Base-by-base conservation (phyloP, 305 asterid species). In the Rubia tinctorum region DNA sequence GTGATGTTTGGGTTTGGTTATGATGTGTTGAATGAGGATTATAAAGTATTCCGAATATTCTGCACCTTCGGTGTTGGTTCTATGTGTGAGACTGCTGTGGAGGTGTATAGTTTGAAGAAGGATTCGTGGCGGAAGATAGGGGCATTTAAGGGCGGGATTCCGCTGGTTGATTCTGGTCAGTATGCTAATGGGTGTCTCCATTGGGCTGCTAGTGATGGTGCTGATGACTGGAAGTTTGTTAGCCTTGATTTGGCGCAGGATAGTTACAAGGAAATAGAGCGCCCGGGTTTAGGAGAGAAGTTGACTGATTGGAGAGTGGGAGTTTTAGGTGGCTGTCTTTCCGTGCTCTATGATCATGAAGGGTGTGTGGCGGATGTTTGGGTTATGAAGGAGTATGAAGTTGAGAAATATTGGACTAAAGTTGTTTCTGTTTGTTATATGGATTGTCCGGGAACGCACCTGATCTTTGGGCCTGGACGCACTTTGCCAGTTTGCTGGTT, bases 301-400 rank as follows among this genome's bases (percentile, higher is more conserved):
- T 20, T 51, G 17, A 25, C 39, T 45, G 74, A 73, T 3, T 71
- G 77, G 27, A 18, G 49, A 8, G 70, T 82, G 66, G 94, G 83
- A 5, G 88, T 84, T 68, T n/a, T 84, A 66, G 86, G 81, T 34
- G 89, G 77, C 12, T 74, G 81, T 59, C 49, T 89, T 56, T 78
- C 81, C 56, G 84, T 86, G 63, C 75, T 86, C 43, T 76, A 77
- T 73, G 51, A 77, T 68, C 61, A 64, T 43, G 42, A 18, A 3
- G 51, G 53, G 0, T 60, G 5, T 11, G 39, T 71, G 4, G 83
- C 72, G 0, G 87, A 78, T 71, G 15, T 82, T 66, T 90, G 96
- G 96, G 82, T 84, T 69, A 53, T 87, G 83, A 86, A 83, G 75
- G 87, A 84, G 58, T 89, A 86, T 76, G 89, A 84, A 64, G 76